These are phyloP conservation scores for Mortierella sp. DNA, from an alignment of 371 early-diverging fungal species.

Conservation along the genomic window DNA sequence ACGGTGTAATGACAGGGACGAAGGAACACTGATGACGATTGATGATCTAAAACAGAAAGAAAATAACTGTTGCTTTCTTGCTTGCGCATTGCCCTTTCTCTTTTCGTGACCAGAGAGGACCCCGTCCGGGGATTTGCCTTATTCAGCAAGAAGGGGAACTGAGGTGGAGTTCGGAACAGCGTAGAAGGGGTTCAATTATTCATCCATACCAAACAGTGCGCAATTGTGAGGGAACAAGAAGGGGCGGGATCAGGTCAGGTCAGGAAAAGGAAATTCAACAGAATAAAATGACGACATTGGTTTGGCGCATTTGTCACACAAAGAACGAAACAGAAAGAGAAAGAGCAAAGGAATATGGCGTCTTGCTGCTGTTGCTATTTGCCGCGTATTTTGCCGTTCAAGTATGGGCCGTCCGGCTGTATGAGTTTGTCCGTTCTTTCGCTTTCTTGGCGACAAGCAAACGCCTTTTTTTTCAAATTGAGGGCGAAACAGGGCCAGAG, in stretches of 20 bases:
- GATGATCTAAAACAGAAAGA: no score
- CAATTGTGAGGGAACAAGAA: not conserved
- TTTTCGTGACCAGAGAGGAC: not conserved
- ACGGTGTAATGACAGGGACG: not conserved
- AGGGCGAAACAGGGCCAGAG: constrained; percentile 8
- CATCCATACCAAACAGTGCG: not conserved
- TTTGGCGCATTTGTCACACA: not conserved
- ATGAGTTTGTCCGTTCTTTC: not conserved
- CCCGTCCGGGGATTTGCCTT: not conserved
- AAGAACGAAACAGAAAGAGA: not conserved
- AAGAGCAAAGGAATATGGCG: not conserved
- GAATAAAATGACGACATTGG: not conserved
- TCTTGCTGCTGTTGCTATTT: not conserved
- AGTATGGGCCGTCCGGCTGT: not conserved
- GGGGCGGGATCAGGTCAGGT: not conserved
- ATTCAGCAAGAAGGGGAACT: not conserved
- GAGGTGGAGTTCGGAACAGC: not conserved
- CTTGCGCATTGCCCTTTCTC: not conserved
- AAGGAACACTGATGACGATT: not conserved
- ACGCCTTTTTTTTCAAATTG: not conserved
- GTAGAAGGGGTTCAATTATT: not conserved
- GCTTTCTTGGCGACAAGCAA: not conserved
- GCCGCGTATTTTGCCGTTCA: not conserved
- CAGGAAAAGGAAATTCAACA: not conserved
- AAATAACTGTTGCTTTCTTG: not conserved